A percentile compares a stretch with the other conserved stretches of the same genome.
These are phyloP conservation scores for Fusarium beomiforme DNA, from an alignment of 2,329 filamentous ascomycete genomes.

Conservation along the genomic window DNA sequence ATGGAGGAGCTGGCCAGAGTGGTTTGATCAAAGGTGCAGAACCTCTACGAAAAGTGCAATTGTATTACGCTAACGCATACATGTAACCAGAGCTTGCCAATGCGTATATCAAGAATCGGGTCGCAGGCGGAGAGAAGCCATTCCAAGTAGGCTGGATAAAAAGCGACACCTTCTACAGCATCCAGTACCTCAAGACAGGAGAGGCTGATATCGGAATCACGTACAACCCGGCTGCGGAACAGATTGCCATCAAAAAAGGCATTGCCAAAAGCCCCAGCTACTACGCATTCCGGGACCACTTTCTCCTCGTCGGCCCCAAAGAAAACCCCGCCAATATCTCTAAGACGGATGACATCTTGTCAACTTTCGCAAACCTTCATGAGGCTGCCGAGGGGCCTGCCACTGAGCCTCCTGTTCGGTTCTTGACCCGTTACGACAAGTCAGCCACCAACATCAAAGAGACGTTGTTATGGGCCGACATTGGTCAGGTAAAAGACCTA, in stretches of 20 bases:
- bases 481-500: slow-evolving; percentile 50
- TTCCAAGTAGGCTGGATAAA: slow-evolving; percentile 58
- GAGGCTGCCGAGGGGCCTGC: slow-evolving; percentile 46
- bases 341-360: slow-evolving; percentile 42
- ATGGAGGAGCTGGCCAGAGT: slow-evolving; percentile 51
- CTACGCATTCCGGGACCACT: slow-evolving; percentile 59
- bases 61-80: fast-evolving
- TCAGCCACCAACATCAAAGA: slow-evolving; percentile 62
- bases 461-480: slow-evolving; percentile 54
- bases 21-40: slow-evolving; percentile 48
- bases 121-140: slow-evolving; percentile 31
- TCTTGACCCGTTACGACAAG: slow-evolving; percentile 58
- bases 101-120: slow-evolving; percentile 40
- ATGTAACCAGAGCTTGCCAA: slow-evolving; percentile 39
- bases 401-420: slow-evolving; percentile 50
- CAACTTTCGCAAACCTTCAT: slow-evolving; percentile 50
- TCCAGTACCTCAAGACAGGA: slow-evolving; percentile 53
- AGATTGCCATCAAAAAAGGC: slow-evolving; percentile 54
- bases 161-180: slow-evolving; percentile 57
- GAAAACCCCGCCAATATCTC: slow-evolving; percentile 47
- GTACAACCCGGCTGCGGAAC: slow-evolving; percentile 54
- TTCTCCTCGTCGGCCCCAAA: slow-evolving; percentile 53
- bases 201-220: slow-evolving; percentile 57
- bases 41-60: too few relatives aligned
- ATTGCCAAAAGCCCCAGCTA: slow-evolving; percentile 45